Conservation (phyloP, 1,284 basidiomycete species). For the Mycena citricolor region DNA sequence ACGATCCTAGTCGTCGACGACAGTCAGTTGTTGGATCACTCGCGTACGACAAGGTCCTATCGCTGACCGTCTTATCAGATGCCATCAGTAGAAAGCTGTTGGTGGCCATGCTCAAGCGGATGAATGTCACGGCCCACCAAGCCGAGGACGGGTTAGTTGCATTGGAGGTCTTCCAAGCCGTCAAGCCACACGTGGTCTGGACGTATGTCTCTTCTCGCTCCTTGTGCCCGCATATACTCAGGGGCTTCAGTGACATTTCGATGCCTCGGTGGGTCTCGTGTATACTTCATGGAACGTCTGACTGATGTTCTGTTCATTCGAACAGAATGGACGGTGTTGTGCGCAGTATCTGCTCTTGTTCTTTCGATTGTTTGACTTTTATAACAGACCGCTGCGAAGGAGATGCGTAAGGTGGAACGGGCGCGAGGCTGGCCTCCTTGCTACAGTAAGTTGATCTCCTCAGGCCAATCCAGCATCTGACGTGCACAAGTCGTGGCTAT, state of each 20-base stretch:
- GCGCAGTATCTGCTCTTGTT: not conserved
- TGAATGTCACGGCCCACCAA: slow-evolving; percentile 13
- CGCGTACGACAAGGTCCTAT: not conserved
- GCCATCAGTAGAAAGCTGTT: slow-evolving; percentile 16
- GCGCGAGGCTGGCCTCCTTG: slow-evolving; percentile 9
- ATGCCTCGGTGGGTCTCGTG: slow-evolving; percentile 17
- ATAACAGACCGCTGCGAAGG: slow-evolving; percentile 13
- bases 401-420: slow-evolving; percentile 16
- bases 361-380: not conserved
- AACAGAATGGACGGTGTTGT: slow-evolving; percentile 20
- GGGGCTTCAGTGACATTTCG: slow-evolving; percentile 9
- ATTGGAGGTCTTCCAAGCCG: slow-evolving; percentile 12
- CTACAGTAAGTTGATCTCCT: slow-evolving; percentile 6
- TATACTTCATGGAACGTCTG: not conserved
- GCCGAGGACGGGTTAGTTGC: slow-evolving; percentile 16
- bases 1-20: slow-evolving; percentile 19
- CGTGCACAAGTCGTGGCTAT: slow-evolving; percentile 16
- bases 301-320: not conserved
- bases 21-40: slow-evolving; percentile 5
- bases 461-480: not conserved
- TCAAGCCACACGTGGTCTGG: slow-evolving; percentile 18
- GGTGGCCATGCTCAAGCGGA: slow-evolving; percentile 9
- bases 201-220: slow-evolving; percentile 7
- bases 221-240: not conserved
- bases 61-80: slow-evolving; percentile 2